phyloP scores from a whole-genome alignment of 805 yeast species.

The Sugiyamaella americana region DNA sequence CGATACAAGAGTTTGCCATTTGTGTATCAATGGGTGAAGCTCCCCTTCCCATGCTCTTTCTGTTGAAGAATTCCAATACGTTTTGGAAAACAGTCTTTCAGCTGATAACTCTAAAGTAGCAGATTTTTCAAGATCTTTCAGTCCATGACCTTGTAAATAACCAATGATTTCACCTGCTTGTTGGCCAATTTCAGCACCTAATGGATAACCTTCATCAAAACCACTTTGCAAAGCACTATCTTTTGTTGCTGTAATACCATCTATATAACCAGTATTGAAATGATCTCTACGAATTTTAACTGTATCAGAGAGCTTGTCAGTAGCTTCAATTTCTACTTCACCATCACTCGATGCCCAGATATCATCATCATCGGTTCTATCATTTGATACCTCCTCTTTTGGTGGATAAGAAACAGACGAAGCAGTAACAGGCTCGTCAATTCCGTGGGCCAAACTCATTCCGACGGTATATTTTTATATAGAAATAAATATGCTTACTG shows the following conservation, averaged over 20 bases:
- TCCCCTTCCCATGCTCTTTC: slow-evolving; percentile 25
- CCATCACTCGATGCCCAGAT: not conserved
- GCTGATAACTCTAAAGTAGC: slow-evolving; percentile 49
- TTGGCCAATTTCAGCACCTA: slow-evolving; percentile 66
- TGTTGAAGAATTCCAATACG: slow-evolving; percentile 44
- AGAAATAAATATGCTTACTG: too few species aligned
- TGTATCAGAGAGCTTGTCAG: slow-evolving; percentile 10
- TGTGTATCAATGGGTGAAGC: slow-evolving; percentile 37
- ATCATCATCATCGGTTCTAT: not conserved
- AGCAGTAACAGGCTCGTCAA: too few species aligned
- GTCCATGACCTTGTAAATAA: slow-evolving; percentile 37
- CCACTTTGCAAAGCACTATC: slow-evolving; percentile 70
- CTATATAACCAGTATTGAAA: slow-evolving; percentile 74
- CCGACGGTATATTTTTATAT: too few species aligned
- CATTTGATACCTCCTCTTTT: too few species aligned
- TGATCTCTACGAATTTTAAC: slow-evolving; percentile 45
- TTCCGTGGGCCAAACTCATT: not conserved
- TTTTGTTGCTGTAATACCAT: slow-evolving; percentile 65
- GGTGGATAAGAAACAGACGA: too few species aligned
- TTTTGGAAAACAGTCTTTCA: slow-evolving; percentile 47
- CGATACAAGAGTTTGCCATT: slow-evolving; percentile 39
- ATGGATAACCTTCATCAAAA: slow-evolving; percentile 72
- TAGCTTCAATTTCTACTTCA: not conserved
- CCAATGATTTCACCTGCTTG: slow-evolving; percentile 63
- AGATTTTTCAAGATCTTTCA: slow-evolving; percentile 28